phyloP scores from a whole-genome alignment of 2,329 filamentous ascomycete genomes.

The Chlorencoelia australis region DNA sequence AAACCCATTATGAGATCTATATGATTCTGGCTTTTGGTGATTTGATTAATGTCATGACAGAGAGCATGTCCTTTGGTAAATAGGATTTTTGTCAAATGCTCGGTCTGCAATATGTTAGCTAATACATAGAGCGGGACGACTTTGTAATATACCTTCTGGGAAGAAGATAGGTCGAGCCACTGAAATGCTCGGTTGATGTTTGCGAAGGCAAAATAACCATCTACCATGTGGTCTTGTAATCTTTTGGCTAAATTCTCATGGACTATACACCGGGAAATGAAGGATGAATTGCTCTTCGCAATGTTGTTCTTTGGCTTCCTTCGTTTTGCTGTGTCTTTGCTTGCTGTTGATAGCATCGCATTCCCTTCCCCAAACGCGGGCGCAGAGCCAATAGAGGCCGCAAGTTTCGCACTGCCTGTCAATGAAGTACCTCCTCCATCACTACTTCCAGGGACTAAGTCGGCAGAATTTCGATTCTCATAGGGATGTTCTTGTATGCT shows the following conservation, averaged over 20 bases:
- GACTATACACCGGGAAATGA: slow-evolving; percentile 91
- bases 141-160: slow-evolving; percentile 44
- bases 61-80: slow-evolving; percentile 95
- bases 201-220: slow-evolving; percentile 82
- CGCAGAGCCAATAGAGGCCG: slow-evolving; percentile 29
- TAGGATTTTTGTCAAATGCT: slow-evolving; percentile 88
- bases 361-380: slow-evolving; percentile 85
- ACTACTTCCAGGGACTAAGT: slow-evolving; percentile 48
- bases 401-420: slow-evolving; percentile 32
- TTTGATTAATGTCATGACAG: slow-evolving; percentile 81
- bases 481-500: slow-evolving; percentile 53
- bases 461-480: slow-evolving; percentile 50
- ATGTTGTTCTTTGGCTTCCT: slow-evolving; percentile 98
- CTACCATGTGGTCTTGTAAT: slow-evolving; percentile 64
- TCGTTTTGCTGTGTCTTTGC: slow-evolving; percentile 68
- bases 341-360: slow-evolving; percentile 52
- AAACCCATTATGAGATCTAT: slow-evolving; percentile 93
- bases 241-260: slow-evolving; percentile 74
- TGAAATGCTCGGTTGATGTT: slow-evolving; percentile 95
- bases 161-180: slow-evolving; percentile 82
- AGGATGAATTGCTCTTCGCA: slow-evolving; percentile 96
- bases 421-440: slow-evolving; percentile 42
- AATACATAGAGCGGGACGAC: slow-evolving; percentile 13
- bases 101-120: slow-evolving; percentile 44
- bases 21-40: slow-evolving; percentile 71